These are phyloP conservation scores for Stephanodiscus triporus DNA, from an alignment of 108 stramenopile genomes.

Conservation along the genomic window DNA sequence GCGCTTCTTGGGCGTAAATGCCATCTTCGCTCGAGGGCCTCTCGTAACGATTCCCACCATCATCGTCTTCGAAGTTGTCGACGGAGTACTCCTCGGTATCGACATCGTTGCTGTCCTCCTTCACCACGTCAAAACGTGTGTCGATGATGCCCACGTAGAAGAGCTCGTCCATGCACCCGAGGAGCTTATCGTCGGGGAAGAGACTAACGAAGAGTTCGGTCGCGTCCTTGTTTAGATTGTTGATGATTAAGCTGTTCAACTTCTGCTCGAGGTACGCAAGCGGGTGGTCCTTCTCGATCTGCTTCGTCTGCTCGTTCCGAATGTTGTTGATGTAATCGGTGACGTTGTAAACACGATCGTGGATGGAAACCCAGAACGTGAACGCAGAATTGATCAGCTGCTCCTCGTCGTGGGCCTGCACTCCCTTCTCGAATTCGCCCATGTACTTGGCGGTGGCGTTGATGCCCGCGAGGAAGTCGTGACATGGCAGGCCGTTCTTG, in stretches of 20 bases:
- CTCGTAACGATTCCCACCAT: background rate
- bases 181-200: conserved; percentile 41
- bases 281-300: conserved; percentile 53
- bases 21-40: background rate
- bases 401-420: conserved; percentile 45
- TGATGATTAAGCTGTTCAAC: conserved; percentile 52
- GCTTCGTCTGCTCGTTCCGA: conserved; percentile 55
- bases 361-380: conserved; percentile 53
- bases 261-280: conserved; percentile 52
- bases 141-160: conserved; percentile 58
- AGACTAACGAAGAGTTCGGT: conserved; percentile 50
- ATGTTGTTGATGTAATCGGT: conserved; percentile 55
- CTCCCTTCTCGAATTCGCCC: conserved; percentile 55
- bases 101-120: no score
- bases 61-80: background rate
- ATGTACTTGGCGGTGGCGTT: conserved; percentile 44
- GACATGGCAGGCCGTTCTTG: conserved; percentile 53
- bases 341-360: conserved; percentile 59
- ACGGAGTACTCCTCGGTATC: background rate
- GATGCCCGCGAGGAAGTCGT: conserved; percentile 46
- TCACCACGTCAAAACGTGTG: conserved; percentile 49
- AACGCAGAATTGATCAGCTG: conserved; percentile 30
- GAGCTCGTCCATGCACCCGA: conserved; percentile 54
- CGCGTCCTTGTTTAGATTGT: conserved; percentile 62
- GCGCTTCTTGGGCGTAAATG: background rate